Conservation (phyloP, 192 early-diverging fungal species). For the Coemansia sp. region DNA sequence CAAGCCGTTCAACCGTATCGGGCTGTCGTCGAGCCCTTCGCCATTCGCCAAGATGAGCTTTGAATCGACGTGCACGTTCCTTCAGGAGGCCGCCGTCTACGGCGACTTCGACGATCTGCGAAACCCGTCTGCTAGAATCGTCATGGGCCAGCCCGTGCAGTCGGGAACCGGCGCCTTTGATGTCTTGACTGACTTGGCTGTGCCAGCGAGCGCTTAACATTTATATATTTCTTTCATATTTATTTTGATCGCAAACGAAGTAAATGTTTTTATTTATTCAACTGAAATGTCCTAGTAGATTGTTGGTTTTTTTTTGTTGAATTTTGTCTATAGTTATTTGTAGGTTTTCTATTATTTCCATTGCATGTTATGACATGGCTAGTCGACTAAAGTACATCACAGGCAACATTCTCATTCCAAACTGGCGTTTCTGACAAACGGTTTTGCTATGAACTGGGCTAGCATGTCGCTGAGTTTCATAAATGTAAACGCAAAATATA, state of each 20-base stretch:
- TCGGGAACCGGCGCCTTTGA: slow-evolving; percentile 97
- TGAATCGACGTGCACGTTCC: slow-evolving; percentile 94
- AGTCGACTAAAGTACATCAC: too few relatives aligned
- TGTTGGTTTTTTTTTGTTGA: slow-evolving; percentile 55
- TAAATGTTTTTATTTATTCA: slow-evolving; percentile 8
- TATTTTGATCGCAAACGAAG: too few relatives aligned
- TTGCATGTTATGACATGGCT: slow-evolving; percentile 23
- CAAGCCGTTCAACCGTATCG: slow-evolving; percentile 97
- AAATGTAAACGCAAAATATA: too few relatives aligned
- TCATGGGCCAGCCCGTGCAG: slow-evolving; percentile 89
- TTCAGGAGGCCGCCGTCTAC: slow-evolving; percentile 85
- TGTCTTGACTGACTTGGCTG: slow-evolving; percentile 59
- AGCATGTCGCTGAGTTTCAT: too few relatives aligned
- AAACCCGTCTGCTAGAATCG: slow-evolving; percentile 91
- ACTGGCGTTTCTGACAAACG: too few relatives aligned
- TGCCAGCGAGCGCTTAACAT: slow-evolving; percentile 16
- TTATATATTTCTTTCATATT: slow-evolving; percentile 26
- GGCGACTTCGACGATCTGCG: slow-evolving; percentile 90
- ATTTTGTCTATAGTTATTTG: too few relatives aligned
- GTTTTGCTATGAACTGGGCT: slow-evolving; percentile 69
- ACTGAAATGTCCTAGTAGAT: too few relatives aligned
- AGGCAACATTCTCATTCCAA: too few relatives aligned
- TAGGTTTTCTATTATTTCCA: slow-evolving; percentile 57
- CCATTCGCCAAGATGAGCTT: slow-evolving; percentile 99
- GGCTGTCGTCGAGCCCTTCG: slow-evolving; percentile 87